Base-by-base conservation (phyloP, 2,329 filamentous ascomycete species). In the Talaromyces piceae region DNA sequence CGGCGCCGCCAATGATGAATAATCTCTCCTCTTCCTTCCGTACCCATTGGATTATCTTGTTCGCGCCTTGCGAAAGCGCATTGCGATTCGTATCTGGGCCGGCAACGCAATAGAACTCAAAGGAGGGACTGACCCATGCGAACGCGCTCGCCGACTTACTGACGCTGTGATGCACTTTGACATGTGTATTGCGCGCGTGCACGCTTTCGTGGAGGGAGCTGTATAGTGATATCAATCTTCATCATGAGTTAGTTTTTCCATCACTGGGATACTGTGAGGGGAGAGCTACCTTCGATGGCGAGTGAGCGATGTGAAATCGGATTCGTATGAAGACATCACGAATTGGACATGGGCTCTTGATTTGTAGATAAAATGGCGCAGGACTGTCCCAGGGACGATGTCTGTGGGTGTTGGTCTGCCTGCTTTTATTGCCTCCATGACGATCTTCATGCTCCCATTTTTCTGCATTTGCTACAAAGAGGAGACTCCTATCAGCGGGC, bases 1-100 rank as follows among this genome's bases (percentile, higher is more conserved):
- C 91, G 41, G 91, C 93, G n/a, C 93, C 94, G 1, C 93, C 93
- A 64, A 98, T 93, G 54, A 98, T 95, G 64, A 98, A 98, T 5
- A 97, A 74, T 52, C 93, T 78, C 69, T 97, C 91, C 69, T 97
- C 91, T 70, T 98, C 93, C 58, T 84, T 79, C 64, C 88, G 85
- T 1, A 91, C 86, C 91, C 91, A 98, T 63, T 93, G 87, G 5
- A 94, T 84, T 46, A 98, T 82, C 70, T 86, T 85, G 65, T 93
- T 95, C 28, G 91, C 91, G 9, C 86, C 88, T 66, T 91, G 86
- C 8, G 88, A 88, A 61, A 98, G 76, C 9, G 83, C 81, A 50
- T 77, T 77, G 39, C 81, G 69, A 47, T 74, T 75, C 22, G 77
- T 77, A 20, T 71, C 84, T 2, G 88, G 87, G 0, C 88, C 87